Percentiles rank a stretch among this genome's conserved stretches.
These are phyloP conservation scores for Monosporascus sp. DNA, from an alignment of 2,329 filamentous ascomycete species.

Conservation along the genomic window DNA sequence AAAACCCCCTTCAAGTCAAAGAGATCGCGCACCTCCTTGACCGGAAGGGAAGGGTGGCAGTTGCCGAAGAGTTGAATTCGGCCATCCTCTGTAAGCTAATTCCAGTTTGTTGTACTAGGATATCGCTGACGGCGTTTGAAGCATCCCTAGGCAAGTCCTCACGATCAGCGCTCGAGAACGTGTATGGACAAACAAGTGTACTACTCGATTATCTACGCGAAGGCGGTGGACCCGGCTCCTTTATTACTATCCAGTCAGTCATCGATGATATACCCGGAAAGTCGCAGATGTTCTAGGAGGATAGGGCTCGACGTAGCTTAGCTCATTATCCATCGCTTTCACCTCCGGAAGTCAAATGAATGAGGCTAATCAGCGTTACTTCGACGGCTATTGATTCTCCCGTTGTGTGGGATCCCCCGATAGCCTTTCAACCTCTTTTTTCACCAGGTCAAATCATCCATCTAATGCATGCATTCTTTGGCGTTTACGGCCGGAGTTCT, in stretches of 20 bases:
- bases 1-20: constrained; percentile 69
- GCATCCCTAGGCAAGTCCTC: constrained; percentile 88
- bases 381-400: too few relatives aligned
- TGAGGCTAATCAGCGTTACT: too few relatives aligned
- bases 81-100: constrained; percentile 73
- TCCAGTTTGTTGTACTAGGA: too few relatives aligned
- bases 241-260: constrained; percentile 60
- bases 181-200: constrained; percentile 82
- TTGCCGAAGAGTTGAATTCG: constrained; percentile 91
- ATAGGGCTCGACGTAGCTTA: too few relatives aligned
- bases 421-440: too few relatives aligned
- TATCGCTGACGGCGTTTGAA: constrained; percentile 31
- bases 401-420: too few relatives aligned
- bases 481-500: too few relatives aligned
- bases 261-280: constrained; percentile 40
- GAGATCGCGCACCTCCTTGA: constrained; percentile 76
- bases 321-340: too few relatives aligned
- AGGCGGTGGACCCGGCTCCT: constrained; percentile 74
- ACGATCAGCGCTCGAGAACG: constrained; percentile 74
- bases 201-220: constrained; percentile 77
- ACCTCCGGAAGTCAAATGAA: too few relatives aligned
- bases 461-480: too few relatives aligned
- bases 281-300: constrained; percentile 12
- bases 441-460: too few relatives aligned
- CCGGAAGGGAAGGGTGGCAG: constrained; percentile 63